Percentiles rank a stretch among this genome's conserved stretches.
Conservation (phyloP, 805 yeast species). For the Candida methanosorbosa region DNA sequence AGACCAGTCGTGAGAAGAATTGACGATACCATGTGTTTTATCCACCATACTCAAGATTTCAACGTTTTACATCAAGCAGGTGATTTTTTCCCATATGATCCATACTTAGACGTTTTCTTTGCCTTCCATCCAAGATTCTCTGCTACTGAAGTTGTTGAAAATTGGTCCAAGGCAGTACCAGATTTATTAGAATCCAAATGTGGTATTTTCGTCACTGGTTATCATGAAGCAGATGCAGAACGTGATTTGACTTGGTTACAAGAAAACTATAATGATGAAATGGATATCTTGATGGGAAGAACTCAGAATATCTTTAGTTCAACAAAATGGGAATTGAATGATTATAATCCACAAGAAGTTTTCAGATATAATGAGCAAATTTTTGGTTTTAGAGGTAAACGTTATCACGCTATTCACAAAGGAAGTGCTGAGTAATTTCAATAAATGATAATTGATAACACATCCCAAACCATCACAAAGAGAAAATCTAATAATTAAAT, state of each 20-base stretch:
- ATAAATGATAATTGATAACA: too few species aligned
- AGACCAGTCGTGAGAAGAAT: constrained; percentile 66
- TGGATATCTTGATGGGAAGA: constrained; percentile 75
- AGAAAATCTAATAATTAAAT: too few species aligned
- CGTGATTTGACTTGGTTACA: constrained; percentile 69
- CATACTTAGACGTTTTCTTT: constrained; percentile 88
- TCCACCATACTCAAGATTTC: constrained; percentile 86
- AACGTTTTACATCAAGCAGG: constrained; percentile 85
- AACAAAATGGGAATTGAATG: constrained; percentile 92
- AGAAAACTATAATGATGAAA: constrained; percentile 58
- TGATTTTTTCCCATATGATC: constrained; percentile 97
- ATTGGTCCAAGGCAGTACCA: constrained; percentile 80
- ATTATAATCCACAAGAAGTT: constrained; percentile 84
- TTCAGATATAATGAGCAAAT: constrained; percentile 86
- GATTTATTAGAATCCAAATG: constrained; percentile 91
- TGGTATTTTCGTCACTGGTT: constrained; percentile 84
- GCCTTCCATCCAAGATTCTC: constrained; percentile 93
- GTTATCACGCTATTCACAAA: constrained; percentile 73
- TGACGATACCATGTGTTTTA: constrained; percentile 64
- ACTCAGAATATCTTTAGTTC: constrained; percentile 69
- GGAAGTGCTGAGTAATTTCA: constrained; percentile 1
- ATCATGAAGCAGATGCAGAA: constrained; percentile 61
- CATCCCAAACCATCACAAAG: too few species aligned
- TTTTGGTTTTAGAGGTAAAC: constrained; percentile 91
- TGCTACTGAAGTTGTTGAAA: constrained; percentile 66